Evolutionary conservation across 2,329 filamentous ascomycete species (phyloP), one percentile per base, ranked within the genome.

Genomic region (Colletotrichum phormii): DNA sequence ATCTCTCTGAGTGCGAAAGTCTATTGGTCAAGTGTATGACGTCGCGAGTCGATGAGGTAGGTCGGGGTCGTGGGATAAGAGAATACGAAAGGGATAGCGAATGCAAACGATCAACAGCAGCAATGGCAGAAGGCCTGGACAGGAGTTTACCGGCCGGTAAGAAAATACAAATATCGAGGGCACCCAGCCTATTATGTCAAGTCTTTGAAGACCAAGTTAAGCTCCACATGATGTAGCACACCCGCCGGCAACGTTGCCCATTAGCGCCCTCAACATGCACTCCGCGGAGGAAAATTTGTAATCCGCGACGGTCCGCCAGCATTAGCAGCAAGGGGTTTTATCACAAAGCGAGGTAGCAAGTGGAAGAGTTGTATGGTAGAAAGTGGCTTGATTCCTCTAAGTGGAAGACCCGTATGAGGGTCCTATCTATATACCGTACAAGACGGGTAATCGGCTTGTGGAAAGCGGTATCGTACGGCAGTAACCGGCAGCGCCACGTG

Each of bases 211-310:
- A 33, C 60, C 57, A 61, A 61, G 18, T 15, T 54, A 57, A 49
- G 22, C 71, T 64, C 67, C 71, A 57, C 71, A 29, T 24, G 26
- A 35, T 12, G 33, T 37, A 37, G 35, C 22, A 55, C 33, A 59
- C 55, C 24, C 55, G 42, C 24, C n/a, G 63, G 42, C 24, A 61
- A 22, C 60, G 71, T 57, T 61, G 62, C 31, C 31, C 31, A 33
- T 35, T 49, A 65, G n/a, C 35, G 57, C 31, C 22, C 58, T 31
- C 24, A 15, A 22, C 37, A 60, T 22, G 49, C 29, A 12, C 54
- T 71, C 68, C 68, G 22, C 22, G 68, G 68, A 54, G 18, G 11
- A 24, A 22, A 18, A 69, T 72, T 72, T 64, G 71, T 72, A 46
- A 72, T 70, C 55, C 18, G 42, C 54, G 26, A 35, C 49, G 49